Conservation (phyloP, 108 stramenopile species). For the Cyclotella baltica region DNA sequence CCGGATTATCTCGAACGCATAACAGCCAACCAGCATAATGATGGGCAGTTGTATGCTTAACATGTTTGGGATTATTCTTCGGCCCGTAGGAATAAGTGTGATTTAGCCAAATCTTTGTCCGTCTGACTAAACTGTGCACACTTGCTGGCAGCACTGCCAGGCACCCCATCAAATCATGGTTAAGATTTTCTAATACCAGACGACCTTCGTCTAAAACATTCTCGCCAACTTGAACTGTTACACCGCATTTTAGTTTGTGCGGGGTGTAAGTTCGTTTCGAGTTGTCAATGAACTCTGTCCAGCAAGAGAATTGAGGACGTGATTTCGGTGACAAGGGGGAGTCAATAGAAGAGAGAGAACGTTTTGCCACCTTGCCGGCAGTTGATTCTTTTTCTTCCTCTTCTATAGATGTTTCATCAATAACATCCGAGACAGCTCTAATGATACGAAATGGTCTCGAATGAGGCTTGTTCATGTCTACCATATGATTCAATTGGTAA, state of each 20-base stretch:
- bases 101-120: conserved; percentile 84
- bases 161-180: conserved; percentile 64
- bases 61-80: conserved; percentile 49
- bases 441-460: not conserved
- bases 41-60: conserved; percentile 80
- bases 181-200: conserved; percentile 58
- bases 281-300: conserved; percentile 71
- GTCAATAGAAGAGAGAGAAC: not conserved
- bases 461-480: not conserved
- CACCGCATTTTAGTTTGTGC: conserved; percentile 62
- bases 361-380: not conserved
- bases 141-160: conserved; percentile 67
- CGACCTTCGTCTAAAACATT: conserved; percentile 67
- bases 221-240: conserved; percentile 61
- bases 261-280: conserved; percentile 57
- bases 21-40: conserved; percentile 76
- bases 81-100: conserved; percentile 69
- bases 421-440: not conserved
- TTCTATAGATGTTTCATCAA: not conserved
- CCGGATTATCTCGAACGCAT: conserved; percentile 66
- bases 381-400: not conserved
- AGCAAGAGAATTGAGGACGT: not conserved
- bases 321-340: not conserved
- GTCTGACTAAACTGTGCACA: conserved; percentile 60
- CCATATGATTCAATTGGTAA: not conserved